Conservation (phyloP, 75 land plant species). For the Pinus taeda region DNA sequence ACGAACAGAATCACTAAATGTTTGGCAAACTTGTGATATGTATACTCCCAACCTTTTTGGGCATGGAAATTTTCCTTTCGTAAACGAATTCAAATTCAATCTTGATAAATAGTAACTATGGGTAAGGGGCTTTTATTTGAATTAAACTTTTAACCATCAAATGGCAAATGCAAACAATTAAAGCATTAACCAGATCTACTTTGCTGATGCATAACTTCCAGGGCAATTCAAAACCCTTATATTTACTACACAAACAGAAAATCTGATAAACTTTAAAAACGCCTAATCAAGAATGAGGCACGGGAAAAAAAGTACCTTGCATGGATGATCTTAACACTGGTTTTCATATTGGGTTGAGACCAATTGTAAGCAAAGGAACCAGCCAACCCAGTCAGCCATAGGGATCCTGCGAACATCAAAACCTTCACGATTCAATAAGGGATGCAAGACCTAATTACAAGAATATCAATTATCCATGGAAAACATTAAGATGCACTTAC, state of each 20-base stretch:
- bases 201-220: neutral
- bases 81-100: no score
- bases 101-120: no score
- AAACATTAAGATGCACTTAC: slow-evolving; percentile 22
- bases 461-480: neutral
- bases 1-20: no score
- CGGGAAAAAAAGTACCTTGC: slow-evolving; percentile 50
- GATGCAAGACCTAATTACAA: neutral
- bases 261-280: neutral
- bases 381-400: slow-evolving; percentile 65
- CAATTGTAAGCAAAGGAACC: slow-evolving; percentile 88
- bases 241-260: neutral
- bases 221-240: neutral
- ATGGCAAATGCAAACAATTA: neutral
- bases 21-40: no score
- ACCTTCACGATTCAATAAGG: neutral
- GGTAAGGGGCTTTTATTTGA: neutral
- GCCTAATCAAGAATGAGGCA: neutral
- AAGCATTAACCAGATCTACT: neutral
- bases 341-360: slow-evolving; percentile 78
- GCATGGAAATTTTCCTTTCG: no score
- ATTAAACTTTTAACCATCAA: neutral
- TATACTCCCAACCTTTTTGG: no score
- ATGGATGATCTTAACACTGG: slow-evolving; percentile 84
- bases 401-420: slow-evolving; percentile 36